Evolutionary conservation across 2,329 filamentous ascomycete genomes (phyloP), one percentile per base, ranked within the genome.

Genomic region (Epichloe coenophiala): DNA sequence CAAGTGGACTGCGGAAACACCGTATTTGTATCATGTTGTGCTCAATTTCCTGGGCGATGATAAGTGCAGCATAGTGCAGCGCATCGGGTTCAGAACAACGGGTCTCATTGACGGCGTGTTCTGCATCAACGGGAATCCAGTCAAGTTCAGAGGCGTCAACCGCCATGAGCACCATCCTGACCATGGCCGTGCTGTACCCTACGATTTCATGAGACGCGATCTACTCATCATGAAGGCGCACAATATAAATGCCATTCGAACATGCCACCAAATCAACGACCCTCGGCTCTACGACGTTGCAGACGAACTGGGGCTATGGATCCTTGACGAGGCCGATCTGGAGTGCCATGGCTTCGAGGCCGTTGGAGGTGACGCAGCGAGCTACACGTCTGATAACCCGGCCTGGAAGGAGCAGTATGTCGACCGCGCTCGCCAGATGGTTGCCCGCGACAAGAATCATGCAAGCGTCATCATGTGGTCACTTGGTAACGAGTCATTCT

Each of bases 1-100:
- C 19, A 81, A 83, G 49, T 87, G 83, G 83, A 84, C 81, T 0
- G 83, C 83, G 0, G 83, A 87, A 62, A 78, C 76, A 0, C 83
- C 83, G 0, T 71, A 78, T 49, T 63, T 86, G 0, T 86, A 86
- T 38, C 72, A 71, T 1, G 56, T 78, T 1, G 59, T 67, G 11
- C 59, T 71, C 13, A 68, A 64, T 13, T 63, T 69, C 37, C 58
- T 62, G 13, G 58, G 60, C 39, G 52, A 52, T 3, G 47, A 46
- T 4, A 54, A 49, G 9, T 57, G 66, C 55, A 70, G 64, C 19
- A 61, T 80, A 13, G 60, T 66, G 0, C 80, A 84, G 21, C 71
- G 69, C 1, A 68, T 85, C 5, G 84, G 83, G 0, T 86, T 88
- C 59, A 76, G 83, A 3, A 70, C 71, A 6, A 71, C 81, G 0